These are phyloP conservation scores for Quillaja saponaria DNA, from an alignment of 306 rosid genomes.

Conservation along the genomic window DNA sequence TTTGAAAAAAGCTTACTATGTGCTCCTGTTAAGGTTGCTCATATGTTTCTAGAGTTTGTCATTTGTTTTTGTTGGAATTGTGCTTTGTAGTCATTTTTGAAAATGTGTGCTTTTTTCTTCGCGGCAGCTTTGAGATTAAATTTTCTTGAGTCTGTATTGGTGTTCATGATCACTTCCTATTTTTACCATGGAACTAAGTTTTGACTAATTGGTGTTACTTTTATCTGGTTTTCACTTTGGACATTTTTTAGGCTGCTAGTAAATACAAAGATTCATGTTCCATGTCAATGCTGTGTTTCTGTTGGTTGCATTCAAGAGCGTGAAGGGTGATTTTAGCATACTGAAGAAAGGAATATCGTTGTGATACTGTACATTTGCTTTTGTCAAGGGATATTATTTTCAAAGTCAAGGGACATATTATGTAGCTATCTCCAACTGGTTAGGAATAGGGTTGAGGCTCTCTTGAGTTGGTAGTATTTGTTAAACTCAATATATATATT, in stretches of 20 bases:
- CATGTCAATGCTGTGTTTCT: not conserved
- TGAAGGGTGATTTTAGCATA: not conserved
- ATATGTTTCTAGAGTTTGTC: not conserved
- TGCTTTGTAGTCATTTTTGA: too few relatives aligned
- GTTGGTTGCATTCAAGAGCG: not conserved
- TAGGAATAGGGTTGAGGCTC: too few relatives aligned
- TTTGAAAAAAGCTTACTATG: too few relatives aligned
- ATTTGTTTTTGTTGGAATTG: too few relatives aligned
- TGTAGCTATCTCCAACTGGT: not conserved
- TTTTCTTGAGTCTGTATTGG: not conserved
- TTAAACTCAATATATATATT: not conserved
- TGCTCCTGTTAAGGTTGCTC: too few relatives aligned
- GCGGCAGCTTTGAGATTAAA: not conserved
- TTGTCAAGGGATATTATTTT: not conserved
- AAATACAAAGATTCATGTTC: too few relatives aligned
- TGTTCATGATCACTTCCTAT: not conserved
- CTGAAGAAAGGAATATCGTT: constrained; percentile 1
- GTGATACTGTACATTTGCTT: not conserved
- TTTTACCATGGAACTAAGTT: not conserved
- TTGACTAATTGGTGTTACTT: not conserved
- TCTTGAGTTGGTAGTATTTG: not conserved
- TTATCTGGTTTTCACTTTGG: too few relatives aligned
- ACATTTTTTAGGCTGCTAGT: too few relatives aligned
- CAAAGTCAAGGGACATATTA: not conserved
- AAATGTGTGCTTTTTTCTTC: not conserved